Conservation (phyloP, 108 stramenopile genomes). For the Fistulifera pelliculosa region DNA sequence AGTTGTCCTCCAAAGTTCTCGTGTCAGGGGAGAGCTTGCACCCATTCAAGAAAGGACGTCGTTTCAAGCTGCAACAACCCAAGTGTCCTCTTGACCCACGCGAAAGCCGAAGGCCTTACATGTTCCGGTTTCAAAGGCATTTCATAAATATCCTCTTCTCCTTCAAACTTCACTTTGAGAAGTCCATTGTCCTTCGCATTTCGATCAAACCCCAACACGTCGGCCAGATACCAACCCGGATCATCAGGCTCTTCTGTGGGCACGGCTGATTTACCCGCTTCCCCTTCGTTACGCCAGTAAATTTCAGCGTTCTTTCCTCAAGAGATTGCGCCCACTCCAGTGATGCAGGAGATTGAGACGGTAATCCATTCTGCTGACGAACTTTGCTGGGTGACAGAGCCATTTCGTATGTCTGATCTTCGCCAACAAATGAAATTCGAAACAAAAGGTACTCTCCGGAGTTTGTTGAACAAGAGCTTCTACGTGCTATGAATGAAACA, state of each 20-base stretch:
- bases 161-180: conserved; percentile 54
- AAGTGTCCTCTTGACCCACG: conserved; percentile 53
- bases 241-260: too few species aligned
- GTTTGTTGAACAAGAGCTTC: conserved; percentile 1
- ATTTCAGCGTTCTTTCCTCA: neutral
- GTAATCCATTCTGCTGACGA: too few species aligned
- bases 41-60: neutral
- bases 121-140: conserved; percentile 40
- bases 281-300: too few species aligned
- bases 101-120: conserved; percentile 60
- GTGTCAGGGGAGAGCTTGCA: conserved; percentile 35
- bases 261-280: too few species aligned
- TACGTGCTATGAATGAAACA: neutral
- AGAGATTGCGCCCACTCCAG: neutral
- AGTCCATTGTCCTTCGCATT: conserved; percentile 9
- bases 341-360: too few species aligned
- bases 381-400: neutral
- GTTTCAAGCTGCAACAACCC: conserved; percentile 28
- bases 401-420: conserved; percentile 48
- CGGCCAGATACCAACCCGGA: too few species aligned
- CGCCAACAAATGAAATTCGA: conserved; percentile 49
- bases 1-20: conserved; percentile 30
- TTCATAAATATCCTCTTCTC: conserved; percentile 49
- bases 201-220: neutral
- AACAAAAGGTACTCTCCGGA: conserved; percentile 19